These are phyloP conservation scores for Coemansia pectinata DNA, from an alignment of 192 early-diverging fungal genomes.

Conservation along the genomic window DNA sequence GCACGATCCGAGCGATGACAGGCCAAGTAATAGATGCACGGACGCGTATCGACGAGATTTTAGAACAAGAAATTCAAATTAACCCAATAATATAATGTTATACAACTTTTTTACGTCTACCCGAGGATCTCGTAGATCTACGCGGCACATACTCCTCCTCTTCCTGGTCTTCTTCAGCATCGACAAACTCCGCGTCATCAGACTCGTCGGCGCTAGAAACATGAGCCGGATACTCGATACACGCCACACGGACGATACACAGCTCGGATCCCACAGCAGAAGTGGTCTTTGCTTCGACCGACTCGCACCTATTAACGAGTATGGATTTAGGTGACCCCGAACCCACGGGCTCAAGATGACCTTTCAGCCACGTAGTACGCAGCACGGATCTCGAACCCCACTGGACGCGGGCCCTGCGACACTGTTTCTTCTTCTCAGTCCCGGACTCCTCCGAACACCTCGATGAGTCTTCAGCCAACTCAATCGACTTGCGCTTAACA, in stretches of 20 bases:
- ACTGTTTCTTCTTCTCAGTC: not conserved
- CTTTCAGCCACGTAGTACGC: constrained; percentile 6
- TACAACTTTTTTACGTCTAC: constrained; percentile 6
- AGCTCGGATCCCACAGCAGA: not conserved
- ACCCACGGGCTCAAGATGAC: not conserved
- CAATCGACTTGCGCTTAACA: constrained; percentile 28
- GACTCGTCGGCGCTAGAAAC: not conserved
- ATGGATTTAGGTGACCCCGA: not conserved
- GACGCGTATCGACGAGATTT: constrained; percentile 30
- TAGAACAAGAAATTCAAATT: not conserved
- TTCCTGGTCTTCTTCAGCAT: not conserved
- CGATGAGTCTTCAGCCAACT: not conserved
- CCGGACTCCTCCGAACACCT: too few species aligned
- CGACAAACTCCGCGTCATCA: not conserved
- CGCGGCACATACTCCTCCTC: constrained; percentile 8
- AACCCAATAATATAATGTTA: not conserved
- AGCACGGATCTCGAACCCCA: constrained; percentile 34
- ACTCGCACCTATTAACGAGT: not conserved
- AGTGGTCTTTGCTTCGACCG: not conserved
- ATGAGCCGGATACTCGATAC: constrained; percentile 32
- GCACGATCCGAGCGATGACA: constrained; percentile 67
- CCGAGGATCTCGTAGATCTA: not conserved
- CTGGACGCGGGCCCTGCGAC: constrained; percentile 9
- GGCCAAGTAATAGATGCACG: constrained; percentile 57
- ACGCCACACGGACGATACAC: constrained; percentile 26